phyloP scores from a whole-genome alignment of 2,329 filamentous ascomycete genomes.

The Neofusicoccum parvum region DNA sequence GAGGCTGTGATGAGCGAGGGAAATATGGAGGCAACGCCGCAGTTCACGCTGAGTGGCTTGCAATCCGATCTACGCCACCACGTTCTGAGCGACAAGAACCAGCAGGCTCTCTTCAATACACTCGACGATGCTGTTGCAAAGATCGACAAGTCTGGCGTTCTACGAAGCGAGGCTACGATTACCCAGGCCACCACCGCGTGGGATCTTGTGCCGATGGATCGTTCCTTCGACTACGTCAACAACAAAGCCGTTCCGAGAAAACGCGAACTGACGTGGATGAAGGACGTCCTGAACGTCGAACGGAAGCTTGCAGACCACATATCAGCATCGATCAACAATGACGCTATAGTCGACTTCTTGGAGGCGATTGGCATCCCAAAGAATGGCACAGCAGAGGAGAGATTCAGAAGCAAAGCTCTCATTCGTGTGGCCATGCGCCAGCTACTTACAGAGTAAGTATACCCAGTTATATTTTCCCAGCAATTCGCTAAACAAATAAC shows the following conservation, averaged over 20 bases:
- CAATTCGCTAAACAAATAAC: not conserved
- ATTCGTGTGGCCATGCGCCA: not conserved
- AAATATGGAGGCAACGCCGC: no score
- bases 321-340: not conserved
- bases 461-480: not conserved
- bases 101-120: not conserved
- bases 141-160: not conserved
- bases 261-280: not conserved
- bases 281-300: not conserved
- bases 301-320: not conserved
- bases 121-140: not conserved
- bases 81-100: not conserved
- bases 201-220: not conserved
- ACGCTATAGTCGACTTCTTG: not conserved
- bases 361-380: not conserved
- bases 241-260: not conserved
- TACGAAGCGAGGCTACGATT: not conserved
- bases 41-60: no score
- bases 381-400: not conserved
- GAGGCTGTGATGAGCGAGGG: no score
- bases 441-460: constrained; percentile 5
- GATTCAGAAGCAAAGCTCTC: not conserved
- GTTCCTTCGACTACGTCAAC: not conserved
- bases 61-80: not conserved
- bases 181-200: no score